Evolutionary conservation across 2,329 filamentous ascomycete genomes (phyloP).

Genomic region (Rutstroemia sp.): DNA sequence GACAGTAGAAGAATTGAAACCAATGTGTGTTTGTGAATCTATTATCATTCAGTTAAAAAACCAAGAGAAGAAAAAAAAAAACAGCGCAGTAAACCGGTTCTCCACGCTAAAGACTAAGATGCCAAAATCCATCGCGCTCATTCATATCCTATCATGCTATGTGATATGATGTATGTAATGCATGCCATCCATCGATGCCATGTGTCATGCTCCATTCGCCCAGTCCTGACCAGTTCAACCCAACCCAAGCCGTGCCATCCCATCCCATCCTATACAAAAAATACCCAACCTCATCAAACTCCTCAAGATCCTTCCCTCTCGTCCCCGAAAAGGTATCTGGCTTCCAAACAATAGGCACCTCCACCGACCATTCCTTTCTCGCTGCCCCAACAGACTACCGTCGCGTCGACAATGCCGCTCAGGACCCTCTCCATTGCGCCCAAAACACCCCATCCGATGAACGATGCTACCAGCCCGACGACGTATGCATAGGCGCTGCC

Average conservation of each 20-base stretch:
- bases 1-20: no score
- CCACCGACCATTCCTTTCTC: conserved; percentile 65
- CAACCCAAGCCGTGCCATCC: neutral
- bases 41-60: no score
- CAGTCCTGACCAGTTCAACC: neutral
- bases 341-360: conserved; percentile 84
- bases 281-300: conserved; percentile 29
- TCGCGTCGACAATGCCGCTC: conserved; percentile 78
- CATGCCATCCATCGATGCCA: neutral
- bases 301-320: conserved; percentile 37
- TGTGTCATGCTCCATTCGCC: neutral
- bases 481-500: conserved; percentile 94
- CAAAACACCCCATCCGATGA: conserved; percentile 90
- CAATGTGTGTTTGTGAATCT: no score
- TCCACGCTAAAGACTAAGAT: neutral
- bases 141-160: neutral
- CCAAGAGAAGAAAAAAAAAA: no score
- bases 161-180: neutral
- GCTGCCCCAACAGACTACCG: conserved; percentile 90
- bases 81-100: no score
- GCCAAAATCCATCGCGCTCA: neutral
- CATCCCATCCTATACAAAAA: neutral
- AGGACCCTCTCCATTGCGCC: conserved; percentile 86
- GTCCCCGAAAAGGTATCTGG: conserved; percentile 79
- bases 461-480: conserved; percentile 83